Evolutionary conservation across 352 stramenopile species (phyloP).

Genomic region (Phytophthora pinifolia): DNA sequence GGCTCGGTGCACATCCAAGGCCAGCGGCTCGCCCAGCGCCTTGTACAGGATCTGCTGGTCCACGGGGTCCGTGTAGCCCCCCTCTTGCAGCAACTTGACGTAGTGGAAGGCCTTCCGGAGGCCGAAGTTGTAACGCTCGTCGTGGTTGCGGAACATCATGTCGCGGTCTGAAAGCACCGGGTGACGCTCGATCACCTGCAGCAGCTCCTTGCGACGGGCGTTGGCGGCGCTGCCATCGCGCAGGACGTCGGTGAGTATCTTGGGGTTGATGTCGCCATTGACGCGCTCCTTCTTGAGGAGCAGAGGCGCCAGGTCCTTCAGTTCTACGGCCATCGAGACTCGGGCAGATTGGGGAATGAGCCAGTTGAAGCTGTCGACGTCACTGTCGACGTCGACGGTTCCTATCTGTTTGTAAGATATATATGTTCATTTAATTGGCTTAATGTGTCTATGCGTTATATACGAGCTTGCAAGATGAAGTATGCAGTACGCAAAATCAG

Average conservation of each 20-base stretch:
- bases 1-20: conserved; percentile 22
- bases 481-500: not conserved
- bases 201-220: conserved; percentile 19
- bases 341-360: conserved; percentile 9
- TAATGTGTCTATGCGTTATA: no score
- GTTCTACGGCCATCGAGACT: conserved; percentile 8
- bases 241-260: conserved; percentile 18
- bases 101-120: conserved; percentile 32
- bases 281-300: conserved; percentile 27
- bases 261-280: conserved; percentile 25
- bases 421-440: no score
- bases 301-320: conserved; percentile 31
- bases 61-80: conserved; percentile 11
- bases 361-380: not conserved
- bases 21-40: conserved; percentile 20
- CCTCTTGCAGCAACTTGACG: conserved; percentile 24
- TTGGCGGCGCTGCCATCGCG: conserved; percentile 20
- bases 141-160: conserved; percentile 34
- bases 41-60: conserved; percentile 31
- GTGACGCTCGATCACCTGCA: conserved; percentile 24
- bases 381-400: not conserved
- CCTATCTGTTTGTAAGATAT: no score
- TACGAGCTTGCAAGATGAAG: not conserved
- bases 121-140: conserved; percentile 30
- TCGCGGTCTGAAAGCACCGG: conserved; percentile 31